Conservation (phyloP, 495 filamentous ascomycete species). For the Trypethelium eluteriae region DNA sequence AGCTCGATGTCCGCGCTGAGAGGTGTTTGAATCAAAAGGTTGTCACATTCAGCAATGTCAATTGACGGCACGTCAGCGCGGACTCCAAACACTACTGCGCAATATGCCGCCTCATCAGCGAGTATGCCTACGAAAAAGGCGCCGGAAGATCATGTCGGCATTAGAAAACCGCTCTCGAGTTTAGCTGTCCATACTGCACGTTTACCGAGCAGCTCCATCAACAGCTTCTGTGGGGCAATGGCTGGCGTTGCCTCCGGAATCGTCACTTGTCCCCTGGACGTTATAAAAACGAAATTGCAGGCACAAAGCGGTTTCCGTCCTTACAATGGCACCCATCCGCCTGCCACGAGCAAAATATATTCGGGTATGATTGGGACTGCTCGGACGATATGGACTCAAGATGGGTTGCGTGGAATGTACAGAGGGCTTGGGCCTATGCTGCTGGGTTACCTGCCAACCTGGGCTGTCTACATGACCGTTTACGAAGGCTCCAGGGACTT, state of each 20-base stretch:
- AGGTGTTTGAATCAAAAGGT: neutral
- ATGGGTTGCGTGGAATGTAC: conserved; percentile 87
- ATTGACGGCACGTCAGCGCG: conserved; percentile 11
- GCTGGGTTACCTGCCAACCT: conserved; percentile 90
- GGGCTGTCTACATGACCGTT: conserved; percentile 94
- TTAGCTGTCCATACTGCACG: conserved; percentile 49
- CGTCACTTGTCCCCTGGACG: conserved; percentile 94
- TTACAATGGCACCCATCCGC: conserved; percentile 36
- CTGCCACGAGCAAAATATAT: conserved; percentile 54
- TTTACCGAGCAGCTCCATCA: conserved; percentile 47
- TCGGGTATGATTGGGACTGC: conserved; percentile 81
- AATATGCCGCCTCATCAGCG: conserved; percentile 12
- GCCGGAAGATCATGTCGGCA: neutral
- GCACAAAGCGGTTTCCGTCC: conserved; percentile 75
- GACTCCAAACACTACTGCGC: conserved; percentile 5
- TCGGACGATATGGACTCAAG: conserved; percentile 72
- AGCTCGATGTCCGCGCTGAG: conserved; percentile 11
- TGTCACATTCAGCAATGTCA: conserved; percentile 9
- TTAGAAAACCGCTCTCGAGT: conserved; percentile 39
- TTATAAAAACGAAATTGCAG: conserved; percentile 98
- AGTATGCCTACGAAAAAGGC: conserved; percentile 3
- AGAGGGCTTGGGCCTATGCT: conserved; percentile 89
- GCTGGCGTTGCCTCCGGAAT: conserved; percentile 88
- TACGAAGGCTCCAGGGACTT: conserved; percentile 81
- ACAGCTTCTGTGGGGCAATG: conserved; percentile 70